A percentile compares a stretch with the other conserved stretches of the same genome.
Evolutionary conservation across 208 protist species (phyloP).

Genomic region (Polymyxa betae): DNA sequence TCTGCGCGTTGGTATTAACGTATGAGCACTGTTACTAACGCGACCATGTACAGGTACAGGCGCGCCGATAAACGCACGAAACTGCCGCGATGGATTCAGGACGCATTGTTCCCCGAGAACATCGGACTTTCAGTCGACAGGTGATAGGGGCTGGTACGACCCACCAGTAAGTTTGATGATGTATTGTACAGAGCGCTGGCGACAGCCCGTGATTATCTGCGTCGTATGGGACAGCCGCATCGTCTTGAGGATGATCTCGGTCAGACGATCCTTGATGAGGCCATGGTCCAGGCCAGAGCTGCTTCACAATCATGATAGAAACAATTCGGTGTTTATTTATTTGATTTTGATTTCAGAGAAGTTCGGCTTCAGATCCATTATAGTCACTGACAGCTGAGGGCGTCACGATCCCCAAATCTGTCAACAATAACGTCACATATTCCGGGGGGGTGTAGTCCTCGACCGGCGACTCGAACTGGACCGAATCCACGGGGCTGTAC

Average conservation of each 20-base stretch:
- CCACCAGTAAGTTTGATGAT: background rate
- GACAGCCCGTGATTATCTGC: background rate
- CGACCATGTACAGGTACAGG: conserved; percentile 82
- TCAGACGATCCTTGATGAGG: conserved; percentile 47
- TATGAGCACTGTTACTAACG: background rate
- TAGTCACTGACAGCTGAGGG: background rate
- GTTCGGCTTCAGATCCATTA: background rate
- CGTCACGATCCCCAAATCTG: conserved; percentile 25
- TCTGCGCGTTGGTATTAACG: background rate
- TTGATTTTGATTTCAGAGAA: no score
- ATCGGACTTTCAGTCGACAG: conserved; percentile 42
- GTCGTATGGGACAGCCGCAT: conserved; percentile 53
- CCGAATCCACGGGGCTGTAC: background rate
- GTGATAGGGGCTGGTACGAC: background rate
- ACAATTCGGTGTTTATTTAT: no score
- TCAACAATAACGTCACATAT: background rate
- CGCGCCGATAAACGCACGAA: conserved; percentile 88
- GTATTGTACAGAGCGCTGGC: background rate
- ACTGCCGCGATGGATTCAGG: conserved; percentile 80
- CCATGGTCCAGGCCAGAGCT: background rate
- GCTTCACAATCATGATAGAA: no score
- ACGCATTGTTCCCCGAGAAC: conserved; percentile 34
- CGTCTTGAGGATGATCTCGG: conserved; percentile 41
- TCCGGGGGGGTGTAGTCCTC: conserved; percentile 32
- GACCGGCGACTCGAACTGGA: background rate